Conservation (phyloP, 1,139 yeast genomes). For the Sugiyamaella grinbergsii region DNA sequence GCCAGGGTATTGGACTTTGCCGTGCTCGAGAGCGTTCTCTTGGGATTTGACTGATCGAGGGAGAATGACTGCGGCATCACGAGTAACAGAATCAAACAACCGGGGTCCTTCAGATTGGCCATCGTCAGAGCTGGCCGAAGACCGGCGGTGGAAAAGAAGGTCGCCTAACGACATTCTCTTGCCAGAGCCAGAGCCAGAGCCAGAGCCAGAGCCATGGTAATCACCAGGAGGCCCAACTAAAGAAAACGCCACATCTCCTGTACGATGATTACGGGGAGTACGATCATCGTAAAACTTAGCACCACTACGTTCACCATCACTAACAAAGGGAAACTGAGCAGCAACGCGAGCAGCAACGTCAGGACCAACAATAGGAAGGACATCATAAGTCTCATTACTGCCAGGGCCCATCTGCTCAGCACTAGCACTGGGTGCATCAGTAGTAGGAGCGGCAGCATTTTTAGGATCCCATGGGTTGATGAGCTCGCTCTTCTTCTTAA, state of each 20-base stretch:
- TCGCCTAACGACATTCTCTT: constrained; percentile 4
- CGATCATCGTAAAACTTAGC: constrained; percentile 7
- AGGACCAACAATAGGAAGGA: constrained; percentile 15
- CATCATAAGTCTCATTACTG: constrained; percentile 7
- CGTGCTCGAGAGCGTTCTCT: constrained; percentile 12
- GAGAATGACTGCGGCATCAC: constrained; percentile 16
- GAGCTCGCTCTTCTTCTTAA: constrained; percentile 12
- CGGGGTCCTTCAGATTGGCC: not conserved
- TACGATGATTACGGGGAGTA: constrained; percentile 17
- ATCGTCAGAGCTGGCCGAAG: constrained; percentile 11
- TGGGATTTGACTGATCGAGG: constrained; percentile 12
- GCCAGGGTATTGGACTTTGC: constrained; percentile 9
- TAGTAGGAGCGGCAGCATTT: constrained; percentile 6
- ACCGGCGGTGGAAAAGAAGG: constrained; percentile 6
- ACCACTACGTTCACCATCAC: constrained; percentile 18
- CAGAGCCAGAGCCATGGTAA: constrained; percentile 2
- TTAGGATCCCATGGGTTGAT: constrained; percentile 14
- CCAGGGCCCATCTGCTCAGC: not conserved
- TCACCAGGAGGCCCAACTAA: constrained; percentile 12
- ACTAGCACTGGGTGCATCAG: constrained; percentile 7
- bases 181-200: not conserved
- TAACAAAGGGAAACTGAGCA: constrained; percentile 17
- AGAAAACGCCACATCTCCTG: constrained; percentile 20
- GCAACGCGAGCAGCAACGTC: constrained; percentile 18
- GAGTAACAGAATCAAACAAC: constrained; percentile 7